Evolutionary conservation across 225 moss, liverwort and hornwort species (phyloP), one percentile per base, ranked within the genome.

Genomic region (Polytrichum formosum): DNA sequence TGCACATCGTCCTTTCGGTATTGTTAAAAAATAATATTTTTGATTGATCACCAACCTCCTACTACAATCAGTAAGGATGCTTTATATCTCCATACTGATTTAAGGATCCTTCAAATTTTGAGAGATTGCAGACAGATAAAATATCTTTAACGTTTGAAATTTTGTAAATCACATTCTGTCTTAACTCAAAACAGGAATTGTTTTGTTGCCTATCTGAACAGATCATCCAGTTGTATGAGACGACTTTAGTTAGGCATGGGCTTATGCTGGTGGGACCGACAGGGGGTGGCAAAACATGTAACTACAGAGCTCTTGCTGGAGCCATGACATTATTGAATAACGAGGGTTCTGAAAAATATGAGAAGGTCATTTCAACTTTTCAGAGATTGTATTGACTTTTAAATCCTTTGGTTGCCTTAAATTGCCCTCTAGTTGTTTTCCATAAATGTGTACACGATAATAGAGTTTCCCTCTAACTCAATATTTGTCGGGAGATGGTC

Each of bases 231-330:
- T 72, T 95, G 1, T 95, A 85, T 53, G 91, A 95, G 67, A 95
- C 92, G 0, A 95, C 91, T 6, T 78, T 95, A 60, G 92, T 95
- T 19, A 74, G 95, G 28, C 95, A 95, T 76, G 95, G 95, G 7
- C 83, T 92, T 29, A 95, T 95, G 95, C 87, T 95, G 37, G 95
- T 95, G 0, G 95, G 95, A 28, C 92, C 92, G 20, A 95, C 89
- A 2, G 92, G 92, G 27, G 90, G 92, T 63, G 94, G 94, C 20
- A 95, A 95, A 78, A 95, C 94, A 28, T 84, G 88, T 17, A 92
- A 89, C 60, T 95, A 92, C 54, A 83, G 89, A 35, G 79, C 81
- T 61, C 75, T 95, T 63, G 92, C 89, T 7, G 83, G 78, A 76
- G 94, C 85, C 33, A 95, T 92, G 94, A 77, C 87, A 59, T 65